Conservation (phyloP, 768 basidiomycete genomes). For the Phallus indusiatus region DNA sequence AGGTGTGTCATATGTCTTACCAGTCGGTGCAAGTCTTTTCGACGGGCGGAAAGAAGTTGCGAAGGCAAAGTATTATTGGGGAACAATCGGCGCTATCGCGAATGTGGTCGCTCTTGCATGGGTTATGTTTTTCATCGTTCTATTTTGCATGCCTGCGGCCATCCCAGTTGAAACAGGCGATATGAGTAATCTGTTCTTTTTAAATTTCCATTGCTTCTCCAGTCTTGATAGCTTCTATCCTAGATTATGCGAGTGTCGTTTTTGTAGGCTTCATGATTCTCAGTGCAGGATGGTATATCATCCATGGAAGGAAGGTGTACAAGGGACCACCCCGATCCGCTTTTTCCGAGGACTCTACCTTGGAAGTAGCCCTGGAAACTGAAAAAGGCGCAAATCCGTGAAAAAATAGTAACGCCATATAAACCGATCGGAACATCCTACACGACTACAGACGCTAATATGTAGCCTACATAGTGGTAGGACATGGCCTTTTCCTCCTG, state of each 20-base stretch:
- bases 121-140: constrained; percentile 49
- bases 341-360: background rate
- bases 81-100: constrained; percentile 32
- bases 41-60: constrained; percentile 33
- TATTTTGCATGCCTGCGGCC: constrained; percentile 61
- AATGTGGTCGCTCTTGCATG: constrained; percentile 50
- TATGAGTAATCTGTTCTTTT: constrained; percentile 33
- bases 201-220: background rate
- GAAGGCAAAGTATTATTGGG: constrained; percentile 44
- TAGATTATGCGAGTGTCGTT: constrained; percentile 61
- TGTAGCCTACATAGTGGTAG: no score
- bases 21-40: constrained; percentile 43
- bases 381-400: no score
- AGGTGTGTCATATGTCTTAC: constrained; percentile 55
- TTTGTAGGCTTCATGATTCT: constrained; percentile 53
- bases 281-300: constrained; percentile 51
- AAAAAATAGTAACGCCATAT: no score
- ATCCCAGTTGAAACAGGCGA: constrained; percentile 42
- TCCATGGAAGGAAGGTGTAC: constrained; percentile 15
- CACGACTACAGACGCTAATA: no score
- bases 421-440: no score
- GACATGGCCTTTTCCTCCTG: no score
- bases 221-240: background rate
- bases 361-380: no score
- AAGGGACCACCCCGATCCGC: background rate